Evolutionary conservation across 441 rosid species (phyloP).

Genomic region (Daphne laureola): DNA sequence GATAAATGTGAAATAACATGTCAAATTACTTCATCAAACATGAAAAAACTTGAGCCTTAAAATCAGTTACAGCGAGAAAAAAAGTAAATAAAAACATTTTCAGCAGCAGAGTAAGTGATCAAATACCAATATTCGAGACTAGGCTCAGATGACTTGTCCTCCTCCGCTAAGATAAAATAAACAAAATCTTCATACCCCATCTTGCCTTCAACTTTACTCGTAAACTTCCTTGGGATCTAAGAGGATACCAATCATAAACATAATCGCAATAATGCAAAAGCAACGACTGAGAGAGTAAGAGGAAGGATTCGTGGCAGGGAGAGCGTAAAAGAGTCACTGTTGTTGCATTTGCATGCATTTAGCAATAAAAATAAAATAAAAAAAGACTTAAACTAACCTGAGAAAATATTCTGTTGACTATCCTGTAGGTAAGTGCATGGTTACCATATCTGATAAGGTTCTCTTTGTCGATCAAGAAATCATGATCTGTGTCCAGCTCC

Average conservation of each 20-base stretch:
- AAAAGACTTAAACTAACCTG: slow-evolving; percentile 52
- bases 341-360: slow-evolving; percentile 3
- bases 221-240: slow-evolving; percentile 88
- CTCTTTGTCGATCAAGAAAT: slow-evolving; percentile 95
- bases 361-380: slow-evolving; percentile 11
- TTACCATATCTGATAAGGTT: slow-evolving; percentile 97
- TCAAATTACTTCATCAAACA: too few species aligned
- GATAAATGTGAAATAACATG: too few species aligned
- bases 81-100: slow-evolving; percentile 1
- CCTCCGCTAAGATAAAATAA: slow-evolving; percentile 93
- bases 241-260: slow-evolving; percentile 15
- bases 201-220: slow-evolving; percentile 84
- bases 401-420: slow-evolving; percentile 94
- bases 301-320: background rate
- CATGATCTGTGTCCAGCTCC: slow-evolving; percentile 98
- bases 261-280: background rate
- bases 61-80: slow-evolving; percentile 1
- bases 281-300: too few species aligned
- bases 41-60: background rate
- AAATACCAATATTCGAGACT: slow-evolving; percentile 92
- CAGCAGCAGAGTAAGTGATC: slow-evolving; percentile 8
- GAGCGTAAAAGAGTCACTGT: slow-evolving; percentile 7
- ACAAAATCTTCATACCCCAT: slow-evolving; percentile 99
- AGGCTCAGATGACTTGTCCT: slow-evolving; percentile 94
- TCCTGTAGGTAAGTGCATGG: slow-evolving; percentile 96